A percentile compares a stretch with the other conserved stretches of the same genome.
Evolutionary conservation across 1,284 basidiomycete genomes (phyloP).

Genomic region (Bjerkandera adusta): DNA sequence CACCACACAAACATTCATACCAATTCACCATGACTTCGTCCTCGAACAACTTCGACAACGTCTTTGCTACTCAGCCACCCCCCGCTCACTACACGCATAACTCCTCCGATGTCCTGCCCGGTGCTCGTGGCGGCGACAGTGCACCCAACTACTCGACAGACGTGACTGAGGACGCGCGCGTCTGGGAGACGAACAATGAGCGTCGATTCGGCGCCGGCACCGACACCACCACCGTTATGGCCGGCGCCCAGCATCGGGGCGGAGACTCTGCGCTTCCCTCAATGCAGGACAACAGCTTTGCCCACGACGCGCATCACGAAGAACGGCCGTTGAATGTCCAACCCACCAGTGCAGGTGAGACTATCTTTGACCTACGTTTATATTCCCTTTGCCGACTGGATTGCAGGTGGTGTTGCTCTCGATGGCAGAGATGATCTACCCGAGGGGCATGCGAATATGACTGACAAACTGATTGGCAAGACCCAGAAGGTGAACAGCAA

Average conservation of each 20-base stretch:
- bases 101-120: slow-evolving; percentile 27
- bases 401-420: slow-evolving; percentile 41
- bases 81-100: slow-evolving; percentile 28
- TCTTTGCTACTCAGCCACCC: slow-evolving; percentile 16
- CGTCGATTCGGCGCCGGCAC: slow-evolving; percentile 23
- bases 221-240: slow-evolving; percentile 24
- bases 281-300: background rate
- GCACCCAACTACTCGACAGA: slow-evolving; percentile 21
- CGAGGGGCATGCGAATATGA: slow-evolving; percentile 39
- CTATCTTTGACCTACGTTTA: background rate
- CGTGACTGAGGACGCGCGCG: slow-evolving; percentile 23
- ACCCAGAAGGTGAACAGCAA: slow-evolving; percentile 42
- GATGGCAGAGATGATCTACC: slow-evolving; percentile 41
- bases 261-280: slow-evolving; percentile 1
- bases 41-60: slow-evolving; percentile 11
- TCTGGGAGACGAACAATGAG: slow-evolving; percentile 24
- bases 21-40: slow-evolving; percentile 9
- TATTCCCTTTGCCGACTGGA: background rate
- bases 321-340: slow-evolving; percentile 41
- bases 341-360: slow-evolving; percentile 37
- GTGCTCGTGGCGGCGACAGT: slow-evolving; percentile 18
- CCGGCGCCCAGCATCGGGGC: slow-evolving; percentile 24
- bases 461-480: slow-evolving; percentile 55
- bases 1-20: background rate
- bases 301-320: slow-evolving; percentile 32